Evolutionary conservation across 495 filamentous ascomycete genomes (phyloP).

Genomic region (Ramalina intermedia): DNA sequence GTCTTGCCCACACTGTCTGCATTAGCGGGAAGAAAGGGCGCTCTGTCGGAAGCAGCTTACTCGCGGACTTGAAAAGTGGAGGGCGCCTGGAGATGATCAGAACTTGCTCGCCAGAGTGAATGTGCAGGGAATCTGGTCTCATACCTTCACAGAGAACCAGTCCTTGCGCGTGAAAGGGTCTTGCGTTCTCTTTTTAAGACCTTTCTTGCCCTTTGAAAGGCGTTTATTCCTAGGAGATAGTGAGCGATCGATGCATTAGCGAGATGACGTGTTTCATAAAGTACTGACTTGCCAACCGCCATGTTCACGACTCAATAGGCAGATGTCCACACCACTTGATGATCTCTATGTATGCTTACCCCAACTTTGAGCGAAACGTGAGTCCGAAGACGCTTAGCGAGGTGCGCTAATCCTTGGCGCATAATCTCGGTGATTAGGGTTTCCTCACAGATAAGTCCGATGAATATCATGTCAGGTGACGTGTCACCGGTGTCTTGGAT

Average conservation of each 20-base stretch:
- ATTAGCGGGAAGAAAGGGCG: constrained; percentile 4
- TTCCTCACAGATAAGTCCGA: too few relatives aligned
- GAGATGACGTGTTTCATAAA: not conserved
- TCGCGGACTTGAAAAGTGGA: constrained; percentile 91
- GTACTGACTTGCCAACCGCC: constrained; percentile 82
- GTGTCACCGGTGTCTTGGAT: too few relatives aligned
- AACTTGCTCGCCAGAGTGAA: not conserved
- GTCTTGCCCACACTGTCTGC: constrained; percentile 84
- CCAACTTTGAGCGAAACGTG: not conserved
- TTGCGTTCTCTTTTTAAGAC: constrained; percentile 96
- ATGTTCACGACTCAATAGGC: constrained; percentile 48
- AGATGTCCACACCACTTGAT: not conserved
- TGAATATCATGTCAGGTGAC: too few relatives aligned
- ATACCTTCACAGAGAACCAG: constrained; percentile 94
- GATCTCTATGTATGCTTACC: not conserved
- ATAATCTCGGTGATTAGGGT: not conserved
- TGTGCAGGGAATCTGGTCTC: constrained; percentile 1
- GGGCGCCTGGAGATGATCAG: constrained; percentile 52
- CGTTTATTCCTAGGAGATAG: constrained; percentile 78
- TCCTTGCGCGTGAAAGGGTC: constrained; percentile 98
- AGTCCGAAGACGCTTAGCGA: not conserved
- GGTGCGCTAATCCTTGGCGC: not conserved
- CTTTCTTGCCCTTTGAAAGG: constrained; percentile 99
- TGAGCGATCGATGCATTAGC: constrained; percentile 14
- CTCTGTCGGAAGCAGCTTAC: constrained; percentile 42